These are phyloP conservation scores for Mikania micrantha DNA, from an alignment of 129 eudicot genomes.

Conservation along the genomic window DNA sequence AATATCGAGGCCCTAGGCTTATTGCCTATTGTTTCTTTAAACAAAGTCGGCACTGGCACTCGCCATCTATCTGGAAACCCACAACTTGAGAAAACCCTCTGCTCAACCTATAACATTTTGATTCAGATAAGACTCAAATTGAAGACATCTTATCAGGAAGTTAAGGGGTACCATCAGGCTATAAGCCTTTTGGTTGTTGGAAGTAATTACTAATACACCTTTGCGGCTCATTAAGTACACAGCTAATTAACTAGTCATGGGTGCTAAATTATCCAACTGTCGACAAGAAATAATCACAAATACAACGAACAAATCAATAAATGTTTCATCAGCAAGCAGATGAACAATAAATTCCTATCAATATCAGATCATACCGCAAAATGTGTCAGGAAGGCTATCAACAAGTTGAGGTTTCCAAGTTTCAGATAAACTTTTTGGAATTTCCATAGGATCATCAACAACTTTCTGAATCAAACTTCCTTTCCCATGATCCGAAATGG, in stretches of 20 bases:
- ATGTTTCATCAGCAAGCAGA: background rate
- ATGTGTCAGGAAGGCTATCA: slow-evolving; percentile 76
- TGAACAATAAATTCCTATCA: background rate
- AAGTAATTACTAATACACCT: background rate
- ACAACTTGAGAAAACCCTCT: too few relatives aligned
- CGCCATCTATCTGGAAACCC: too few relatives aligned
- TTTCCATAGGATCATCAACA: slow-evolving; percentile 70
- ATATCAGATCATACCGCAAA: slow-evolving; percentile 57
- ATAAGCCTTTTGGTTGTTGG: too few relatives aligned
- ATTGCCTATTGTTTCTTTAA: too few relatives aligned
- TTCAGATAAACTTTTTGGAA: slow-evolving; percentile 58
- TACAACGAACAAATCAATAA: background rate
- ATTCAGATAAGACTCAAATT: too few relatives aligned
- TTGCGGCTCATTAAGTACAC: too few relatives aligned
- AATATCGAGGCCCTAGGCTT: too few relatives aligned
- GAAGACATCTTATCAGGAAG: too few relatives aligned
- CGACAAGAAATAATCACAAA: background rate
- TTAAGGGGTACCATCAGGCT: too few relatives aligned
- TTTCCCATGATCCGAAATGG: slow-evolving; percentile 60
- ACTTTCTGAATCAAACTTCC: slow-evolving; percentile 51
- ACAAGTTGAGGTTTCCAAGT: slow-evolving; percentile 69
- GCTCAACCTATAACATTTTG: too few relatives aligned
- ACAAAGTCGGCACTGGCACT: too few relatives aligned
- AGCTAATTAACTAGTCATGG: too few relatives aligned
- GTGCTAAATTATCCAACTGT: background rate